Evolutionary conservation across 148 eudicot species (phyloP).

Genomic region (Cornus kousa): DNA sequence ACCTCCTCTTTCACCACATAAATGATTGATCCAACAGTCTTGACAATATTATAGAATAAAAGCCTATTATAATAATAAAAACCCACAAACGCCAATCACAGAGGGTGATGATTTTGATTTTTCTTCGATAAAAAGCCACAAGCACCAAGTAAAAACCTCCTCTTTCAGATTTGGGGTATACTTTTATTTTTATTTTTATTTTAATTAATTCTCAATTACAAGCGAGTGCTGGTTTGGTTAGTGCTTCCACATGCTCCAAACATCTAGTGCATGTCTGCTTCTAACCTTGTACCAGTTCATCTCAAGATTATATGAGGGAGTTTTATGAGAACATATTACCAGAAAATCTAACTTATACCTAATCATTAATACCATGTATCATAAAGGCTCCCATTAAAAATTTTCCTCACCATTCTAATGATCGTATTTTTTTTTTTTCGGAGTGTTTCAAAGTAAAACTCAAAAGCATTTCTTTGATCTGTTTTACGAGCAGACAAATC

Average conservation of each 20-base stretch:
- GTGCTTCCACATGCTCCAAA: neutral
- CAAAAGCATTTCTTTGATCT: neutral
- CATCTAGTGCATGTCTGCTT: neutral
- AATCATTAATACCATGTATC: neutral
- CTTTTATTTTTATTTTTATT: no score
- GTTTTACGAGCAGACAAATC: neutral
- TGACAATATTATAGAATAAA: slow-evolving; percentile 25
- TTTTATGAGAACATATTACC: no score
- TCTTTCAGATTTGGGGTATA: no score
- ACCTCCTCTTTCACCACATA: slow-evolving; percentile 58
- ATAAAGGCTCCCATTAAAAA: neutral
- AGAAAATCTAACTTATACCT: neutral
- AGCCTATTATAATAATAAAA: slow-evolving; percentile 50
- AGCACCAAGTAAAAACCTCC: no score
- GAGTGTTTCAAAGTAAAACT: neutral
- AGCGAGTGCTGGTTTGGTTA: neutral
- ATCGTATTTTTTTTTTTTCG: no score
- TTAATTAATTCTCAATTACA: no score
- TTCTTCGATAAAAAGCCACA: no score
- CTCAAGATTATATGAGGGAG: neutral
- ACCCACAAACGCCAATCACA: slow-evolving; percentile 66
- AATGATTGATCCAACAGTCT: slow-evolving; percentile 30
- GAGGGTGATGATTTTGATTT: slow-evolving; percentile 5
- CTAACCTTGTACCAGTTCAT: neutral
- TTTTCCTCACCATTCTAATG: neutral